Conservation (phyloP, 1,284 basidiomycete genomes). For the Ganoderma meredithae region DNA sequence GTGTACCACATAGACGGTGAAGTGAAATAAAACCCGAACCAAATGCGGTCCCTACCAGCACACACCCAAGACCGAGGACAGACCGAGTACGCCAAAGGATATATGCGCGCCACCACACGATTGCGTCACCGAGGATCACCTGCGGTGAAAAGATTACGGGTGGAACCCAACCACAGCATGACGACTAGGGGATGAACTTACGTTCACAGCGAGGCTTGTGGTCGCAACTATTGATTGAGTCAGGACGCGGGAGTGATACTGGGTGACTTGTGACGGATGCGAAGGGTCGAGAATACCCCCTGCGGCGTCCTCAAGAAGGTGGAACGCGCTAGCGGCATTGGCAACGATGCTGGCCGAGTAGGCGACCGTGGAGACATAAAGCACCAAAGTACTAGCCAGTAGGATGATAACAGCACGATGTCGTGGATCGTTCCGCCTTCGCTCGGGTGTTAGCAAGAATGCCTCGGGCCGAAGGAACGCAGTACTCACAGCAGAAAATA, state of each 20-base stretch:
- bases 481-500: slow-evolving; percentile 3
- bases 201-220: neutral
- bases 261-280: neutral
- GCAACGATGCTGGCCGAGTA: neutral
- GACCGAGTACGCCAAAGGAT: neutral
- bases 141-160: neutral
- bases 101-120: slow-evolving; percentile 5
- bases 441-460: neutral
- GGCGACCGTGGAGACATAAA: neutral
- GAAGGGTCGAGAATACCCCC: neutral
- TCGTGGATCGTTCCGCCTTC: neutral
- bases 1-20: too few species aligned
- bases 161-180: neutral
- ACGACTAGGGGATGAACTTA: neutral
- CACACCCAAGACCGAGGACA: neutral
- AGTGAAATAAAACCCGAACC: neutral
- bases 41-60: neutral
- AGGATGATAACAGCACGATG: neutral
- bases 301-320: neutral
- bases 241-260: neutral
- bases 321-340: neutral
- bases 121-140: neutral
- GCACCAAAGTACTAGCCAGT: neutral
- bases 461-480: neutral
- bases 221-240: neutral